Conservation (phyloP, 1,284 basidiomycete genomes). For the Cryptococcus deneoformans region DNA sequence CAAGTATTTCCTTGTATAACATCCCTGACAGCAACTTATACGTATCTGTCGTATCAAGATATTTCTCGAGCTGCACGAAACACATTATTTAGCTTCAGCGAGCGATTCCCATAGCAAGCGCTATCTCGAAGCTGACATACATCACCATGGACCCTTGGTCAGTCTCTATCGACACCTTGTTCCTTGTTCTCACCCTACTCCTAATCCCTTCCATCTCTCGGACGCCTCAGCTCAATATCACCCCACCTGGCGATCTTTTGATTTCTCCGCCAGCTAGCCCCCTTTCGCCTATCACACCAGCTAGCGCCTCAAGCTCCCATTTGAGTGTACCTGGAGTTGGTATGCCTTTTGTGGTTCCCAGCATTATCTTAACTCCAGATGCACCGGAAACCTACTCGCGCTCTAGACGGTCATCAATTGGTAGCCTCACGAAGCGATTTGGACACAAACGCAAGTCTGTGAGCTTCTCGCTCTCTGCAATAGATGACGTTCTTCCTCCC, state of each 20-base stretch:
- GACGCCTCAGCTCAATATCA: neutral
- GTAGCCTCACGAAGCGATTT: neutral
- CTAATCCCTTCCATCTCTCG: constrained; percentile 12
- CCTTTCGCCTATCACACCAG: constrained; percentile 1
- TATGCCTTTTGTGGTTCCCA: constrained; percentile 7
- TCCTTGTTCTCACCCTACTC: constrained; percentile 23
- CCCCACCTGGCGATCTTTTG: constrained; percentile 2
- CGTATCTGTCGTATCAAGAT: too few species aligned
- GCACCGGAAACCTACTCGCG: neutral
- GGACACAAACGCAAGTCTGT: constrained; percentile 31
- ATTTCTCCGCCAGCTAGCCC: constrained; percentile 5
- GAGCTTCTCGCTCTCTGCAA: constrained; percentile 31
- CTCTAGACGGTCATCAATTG: neutral
- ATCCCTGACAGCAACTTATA: too few species aligned
- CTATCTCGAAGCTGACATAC: neutral
- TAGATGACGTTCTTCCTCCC: constrained; percentile 22
- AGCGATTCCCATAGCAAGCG: neutral
- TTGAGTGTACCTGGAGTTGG: constrained; percentile 4
- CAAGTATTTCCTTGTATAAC: too few species aligned
- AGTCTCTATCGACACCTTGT: constrained; percentile 19
- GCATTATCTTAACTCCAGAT: constrained; percentile 16
- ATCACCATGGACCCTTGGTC: neutral
- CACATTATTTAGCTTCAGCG: too few species aligned
- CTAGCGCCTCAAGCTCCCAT: neutral
- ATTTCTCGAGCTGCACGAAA: too few species aligned